Base-by-base conservation (phyloP, 352 stramenopile species). In the Phytophthora ohioensis region DNA sequence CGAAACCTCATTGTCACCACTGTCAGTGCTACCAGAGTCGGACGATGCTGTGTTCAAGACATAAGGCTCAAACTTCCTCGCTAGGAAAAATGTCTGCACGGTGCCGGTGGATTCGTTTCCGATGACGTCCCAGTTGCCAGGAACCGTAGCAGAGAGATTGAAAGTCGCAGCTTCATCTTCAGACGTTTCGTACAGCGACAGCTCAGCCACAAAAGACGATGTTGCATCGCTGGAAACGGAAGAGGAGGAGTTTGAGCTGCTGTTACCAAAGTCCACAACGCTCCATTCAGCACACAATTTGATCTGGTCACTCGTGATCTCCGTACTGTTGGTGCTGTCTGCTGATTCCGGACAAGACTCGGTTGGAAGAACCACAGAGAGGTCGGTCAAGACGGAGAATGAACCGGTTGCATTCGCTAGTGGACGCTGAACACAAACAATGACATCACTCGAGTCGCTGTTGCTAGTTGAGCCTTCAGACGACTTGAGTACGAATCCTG, bases 381-480 rank as follows among this genome's bases (percentile, higher is more conserved):
- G 17, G 52, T 73, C 62, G 4, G 59, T 66, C 56, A 80, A 63
- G 32, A 71, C 65, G 2, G 70, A 56, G 7, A 67, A 48, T 4
- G 58, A 49, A 43, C 49, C 57, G 27, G 67, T 72, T 39, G 61
- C 56, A 52, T 69, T 59, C 21, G 51, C 47, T 36, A 53, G 46
- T 39, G 64, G 64, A 45, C 53, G 69, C 47, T 75, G 60, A 9
- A 68, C 15, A 43, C 79, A 87, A 21, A 87, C 53, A 27, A 82
- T 32, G 11, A 73, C 45, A 21, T 73, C 57, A 36, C 52, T 78
- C 1, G 61, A 57, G 42, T 69, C 39, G 43, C 58, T 74, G 27
- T 61, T 76, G 15, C 11, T 51, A 12, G 27, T 47, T 9, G 49
- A 35, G 30, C 46, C 38, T 30, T 71, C 72, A 38, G 56, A 58